Conservation (phyloP, 148 eudicot species). For the Chenopodium suecicum region DNA sequence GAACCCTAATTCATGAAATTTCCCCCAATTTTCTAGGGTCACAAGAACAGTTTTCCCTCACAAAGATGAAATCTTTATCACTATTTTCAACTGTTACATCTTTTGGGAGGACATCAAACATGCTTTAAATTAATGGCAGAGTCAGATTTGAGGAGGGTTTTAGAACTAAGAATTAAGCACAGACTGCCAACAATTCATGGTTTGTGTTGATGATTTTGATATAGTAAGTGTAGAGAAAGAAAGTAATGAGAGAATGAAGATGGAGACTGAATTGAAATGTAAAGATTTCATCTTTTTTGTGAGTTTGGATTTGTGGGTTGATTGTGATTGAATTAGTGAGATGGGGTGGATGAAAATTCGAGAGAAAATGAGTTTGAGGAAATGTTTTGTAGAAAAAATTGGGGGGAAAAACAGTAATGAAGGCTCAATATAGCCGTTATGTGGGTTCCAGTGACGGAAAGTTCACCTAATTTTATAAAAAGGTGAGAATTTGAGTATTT, state of each 20-base stretch:
- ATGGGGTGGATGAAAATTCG: not conserved
- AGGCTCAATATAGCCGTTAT: no score
- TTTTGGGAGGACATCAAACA: conserved; percentile 72
- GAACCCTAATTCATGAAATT: conserved; percentile 35
- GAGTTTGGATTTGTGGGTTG: not conserved
- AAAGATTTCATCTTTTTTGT: conserved; percentile 28
- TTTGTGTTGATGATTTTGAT: conserved; percentile 32
- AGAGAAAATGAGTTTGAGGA: not conserved
- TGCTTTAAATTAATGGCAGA: conserved; percentile 59
- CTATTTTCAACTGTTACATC: conserved; percentile 68
- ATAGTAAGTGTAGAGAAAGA: conserved; percentile 22
- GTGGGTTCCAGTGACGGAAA: no score
- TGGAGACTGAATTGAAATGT: not conserved
- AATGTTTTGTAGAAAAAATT: no score
- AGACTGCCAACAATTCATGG: conserved; percentile 69
- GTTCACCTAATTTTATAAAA: no score
- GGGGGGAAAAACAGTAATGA: no score
- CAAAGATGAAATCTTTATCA: conserved; percentile 31
- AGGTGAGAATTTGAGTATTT: no score
- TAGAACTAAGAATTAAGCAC: conserved; percentile 73
- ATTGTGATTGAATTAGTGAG: not conserved
- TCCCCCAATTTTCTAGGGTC: conserved; percentile 30
- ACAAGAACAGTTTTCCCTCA: conserved; percentile 86
- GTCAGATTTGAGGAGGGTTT: conserved; percentile 51
- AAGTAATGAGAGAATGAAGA: conserved; percentile 2